phyloP scores from a whole-genome alignment of 805 yeast species.

The Metschnikowia lachancei region DNA sequence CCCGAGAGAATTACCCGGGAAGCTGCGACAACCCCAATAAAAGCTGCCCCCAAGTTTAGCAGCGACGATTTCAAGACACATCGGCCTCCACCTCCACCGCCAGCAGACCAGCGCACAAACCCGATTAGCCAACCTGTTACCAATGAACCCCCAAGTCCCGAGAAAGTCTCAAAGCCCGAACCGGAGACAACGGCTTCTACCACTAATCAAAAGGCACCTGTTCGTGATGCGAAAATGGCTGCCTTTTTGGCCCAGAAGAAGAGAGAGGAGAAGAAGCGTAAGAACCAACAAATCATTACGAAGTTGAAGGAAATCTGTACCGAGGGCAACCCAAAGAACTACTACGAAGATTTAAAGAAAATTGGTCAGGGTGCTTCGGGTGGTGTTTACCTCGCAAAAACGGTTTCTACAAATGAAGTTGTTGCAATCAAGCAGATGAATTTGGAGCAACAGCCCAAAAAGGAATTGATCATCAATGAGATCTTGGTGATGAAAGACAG shows the following conservation, averaged over 20 bases:
- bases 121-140: slow-evolving; percentile 2
- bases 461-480: slow-evolving; percentile 72
- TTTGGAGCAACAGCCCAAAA: slow-evolving; percentile 89
- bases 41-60: slow-evolving; percentile 29
- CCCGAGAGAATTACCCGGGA: slow-evolving; percentile 20
- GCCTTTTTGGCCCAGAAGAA: slow-evolving; percentile 61
- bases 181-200: slow-evolving; percentile 13
- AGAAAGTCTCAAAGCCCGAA: slow-evolving; percentile 14
- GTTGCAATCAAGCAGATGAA: slow-evolving; percentile 98
- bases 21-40: slow-evolving; percentile 40
- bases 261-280: slow-evolving; percentile 73
- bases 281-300: slow-evolving; percentile 68
- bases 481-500: slow-evolving; percentile 23
- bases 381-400: slow-evolving; percentile 88
- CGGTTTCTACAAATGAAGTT: slow-evolving; percentile 24
- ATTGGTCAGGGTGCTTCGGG: slow-evolving; percentile 99
- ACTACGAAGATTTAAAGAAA: slow-evolving; percentile 68
- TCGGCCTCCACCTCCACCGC: slow-evolving; percentile 46
- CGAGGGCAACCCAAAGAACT: slow-evolving; percentile 74
- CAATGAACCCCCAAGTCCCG: slow-evolving; percentile 5
- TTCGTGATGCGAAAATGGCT: slow-evolving; percentile 51
- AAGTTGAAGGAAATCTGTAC: slow-evolving; percentile 75
- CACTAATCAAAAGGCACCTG: slow-evolving; percentile 33
- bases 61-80: slow-evolving; percentile 32
- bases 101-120: slow-evolving; percentile 14